phyloP scores from a whole-genome alignment of 805 yeast genomes.

The Candida dajiaensis region DNA sequence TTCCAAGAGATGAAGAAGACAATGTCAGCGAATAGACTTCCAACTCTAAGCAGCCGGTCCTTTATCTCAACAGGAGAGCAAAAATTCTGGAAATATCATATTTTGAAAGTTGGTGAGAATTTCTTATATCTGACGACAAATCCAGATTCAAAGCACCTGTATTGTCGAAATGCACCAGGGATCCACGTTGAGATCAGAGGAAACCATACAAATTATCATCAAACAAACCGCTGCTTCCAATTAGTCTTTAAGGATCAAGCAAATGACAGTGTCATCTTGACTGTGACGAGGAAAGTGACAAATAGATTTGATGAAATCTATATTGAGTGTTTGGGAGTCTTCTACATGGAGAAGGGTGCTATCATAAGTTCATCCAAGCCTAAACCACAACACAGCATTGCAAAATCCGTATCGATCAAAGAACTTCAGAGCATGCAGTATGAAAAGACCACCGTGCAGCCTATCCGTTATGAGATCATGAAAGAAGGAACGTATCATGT shows the following conservation, averaged over 20 bases:
- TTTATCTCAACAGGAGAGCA: slow-evolving; percentile 9
- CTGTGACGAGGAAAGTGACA: slow-evolving; percentile 9
- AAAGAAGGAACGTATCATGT: slow-evolving; percentile 30
- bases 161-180: slow-evolving; percentile 58
- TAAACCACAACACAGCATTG: not conserved
- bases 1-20: slow-evolving; percentile 4
- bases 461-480: slow-evolving; percentile 26
- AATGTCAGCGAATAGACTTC: not conserved
- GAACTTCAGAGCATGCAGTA: not conserved
- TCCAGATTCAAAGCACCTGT: slow-evolving; percentile 54
- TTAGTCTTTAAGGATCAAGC: slow-evolving; percentile 23
- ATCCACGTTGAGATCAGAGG: slow-evolving; percentile 41
- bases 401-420: slow-evolving; percentile 4
- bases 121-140: slow-evolving; percentile 61
- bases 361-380: not conserved
- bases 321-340: slow-evolving; percentile 9
- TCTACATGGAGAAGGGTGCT: slow-evolving; percentile 11
- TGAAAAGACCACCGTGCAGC: slow-evolving; percentile 3
- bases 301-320: slow-evolving; percentile 7
- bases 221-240: slow-evolving; percentile 15
- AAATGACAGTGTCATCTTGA: slow-evolving; percentile 11
- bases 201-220: slow-evolving; percentile 12
- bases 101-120: slow-evolving; percentile 41
- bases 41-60: not conserved
- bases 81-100: slow-evolving; percentile 46